Evolutionary conservation across 768 basidiomycete species (phyloP), one percentile per base, ranked within the genome.

Genomic region (Pisolithus albus): DNA sequence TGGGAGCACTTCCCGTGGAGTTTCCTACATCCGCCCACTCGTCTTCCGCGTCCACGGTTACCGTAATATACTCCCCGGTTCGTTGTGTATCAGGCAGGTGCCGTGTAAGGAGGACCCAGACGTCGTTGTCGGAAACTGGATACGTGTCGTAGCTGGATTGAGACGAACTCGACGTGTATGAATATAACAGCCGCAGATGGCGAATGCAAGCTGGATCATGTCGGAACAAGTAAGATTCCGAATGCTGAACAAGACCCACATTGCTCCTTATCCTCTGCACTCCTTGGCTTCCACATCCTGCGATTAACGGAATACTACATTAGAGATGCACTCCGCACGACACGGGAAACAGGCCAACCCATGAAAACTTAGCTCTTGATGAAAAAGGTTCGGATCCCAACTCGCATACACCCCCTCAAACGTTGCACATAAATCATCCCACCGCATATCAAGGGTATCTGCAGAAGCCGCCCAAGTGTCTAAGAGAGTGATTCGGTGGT

Each of bases 321-420:
- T n/a, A 34, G 5, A 26, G 15, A n/a, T 16, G 32, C 19, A 30
- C 7, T n/a, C 9, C 30, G n/a, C n/a, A 43, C 4, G 28, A 21
- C 9, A 18, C 9, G 26, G 18, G 7, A 42, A 37, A 13, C 15
- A 38, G 52, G 64, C 77, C 44, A 51, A 88, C 92, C 86, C 85
- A 53, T 95, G 91, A 54, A 89, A 80, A 15, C 59, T 69, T 23
- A 80, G 56, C 2, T 56, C 54, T 26, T 74, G 66, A 3, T 70
- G 56, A 69, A 90, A 87, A 2, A 79, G 70, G 0, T 46, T 56
- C 0, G 92, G 89, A 64, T 92, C 76, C 95, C 95, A 98, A 62
- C 87, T 95, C 34, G 88, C 63, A 66, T 92, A 92, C 37, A 95
- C 66, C 2, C 86, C 81, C 34, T 90, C 83, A 56, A 97, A 97